Evolutionary conservation across 192 early-diverging fungal genomes (phyloP), one percentile per base, ranked within the genome.

Genomic region (Entomortierella chlamydospora): DNA sequence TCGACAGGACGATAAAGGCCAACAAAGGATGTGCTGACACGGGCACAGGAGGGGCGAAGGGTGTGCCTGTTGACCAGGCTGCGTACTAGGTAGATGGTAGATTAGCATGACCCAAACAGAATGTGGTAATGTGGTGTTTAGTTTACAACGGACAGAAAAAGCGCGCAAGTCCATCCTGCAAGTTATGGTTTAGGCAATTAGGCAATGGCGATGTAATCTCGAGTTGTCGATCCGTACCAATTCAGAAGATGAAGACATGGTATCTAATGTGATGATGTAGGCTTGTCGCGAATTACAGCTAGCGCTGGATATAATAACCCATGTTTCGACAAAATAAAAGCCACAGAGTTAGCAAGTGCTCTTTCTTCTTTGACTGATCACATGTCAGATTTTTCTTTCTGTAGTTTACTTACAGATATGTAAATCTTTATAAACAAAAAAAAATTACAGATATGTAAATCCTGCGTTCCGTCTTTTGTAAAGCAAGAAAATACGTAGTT

Each of bases 51-150:
- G 76, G 61, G 4, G 55, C 33, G 23, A 79, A 79, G 9, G 76
- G 62, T 7, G 68, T 70, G n/a, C 68, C 76, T 61, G 68, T 28
- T 34, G 67, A 53, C 76, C 76, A 79, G 50, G 67, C 76, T 31
- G 54, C 15, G 28, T 33, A 22, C 76, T 79, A 79, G 26, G 52
- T 33, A 18, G 28, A n/a, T 7, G 5, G 50, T 28, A 23, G 39
- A 31, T 47, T 7, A 52, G 25, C 12, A 30, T 31, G 22, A 28
- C n/a, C n/a, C n/a, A n/a, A n/a, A n/a, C n/a, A n/a, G n/a, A n/a
- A n/a, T n/a, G n/a, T n/a, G n/a, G n/a, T n/a, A n/a, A n/a, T n/a
- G n/a, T n/a, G n/a, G n/a, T n/a, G n/a, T n/a, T n/a, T n/a, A n/a
- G n/a, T n/a, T n/a, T n/a, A n/a, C n/a, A 63, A 30, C 26, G n/a